Base-by-base conservation (phyloP, 768 basidiomycete species). In the Tricholoma sp. region DNA sequence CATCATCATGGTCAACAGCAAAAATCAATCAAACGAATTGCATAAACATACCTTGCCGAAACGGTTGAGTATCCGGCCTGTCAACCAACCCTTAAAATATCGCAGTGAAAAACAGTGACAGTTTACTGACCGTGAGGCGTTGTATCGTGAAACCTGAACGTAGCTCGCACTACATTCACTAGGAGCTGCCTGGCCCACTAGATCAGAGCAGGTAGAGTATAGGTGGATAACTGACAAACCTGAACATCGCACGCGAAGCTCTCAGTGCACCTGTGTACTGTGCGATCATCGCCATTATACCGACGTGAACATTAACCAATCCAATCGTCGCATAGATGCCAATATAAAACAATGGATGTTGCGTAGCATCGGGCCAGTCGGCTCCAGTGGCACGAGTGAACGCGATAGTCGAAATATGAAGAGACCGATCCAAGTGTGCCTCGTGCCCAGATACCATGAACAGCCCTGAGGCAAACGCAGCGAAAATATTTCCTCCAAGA, bases 131-230 rank as follows among this genome's bases (percentile, higher is more conserved):
- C 89, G 68, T 88, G 83, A 1, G 91, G 91, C 0, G 91, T 93
- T 0, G 86, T 84, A 65, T 93, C 90, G 63, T 86, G 85, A 78
- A 88, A 91, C 53, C 91, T 78, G 78, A 93, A 91, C 5, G 91
- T 91, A 6, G 91, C 89, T 13, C 83, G 77, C 13, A 92, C 84
- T 8, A 94, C 88, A 0, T 80, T 80, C 8, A 77, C 79, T 51
- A 94, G 70, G 33, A 94, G 70, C 50, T 77, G 74, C 60, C 72
- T 80, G 65, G 24, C 24, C 24, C 24, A 24, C 24, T 24, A 24
- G 24, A 24, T 24, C 24, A 24, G 24, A 24, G 24, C 24, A 24
- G 24, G 4, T 24, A 24, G 24, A 24, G 24, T 4, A 24, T 4
- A 8, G 41, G 18, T 9, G 6, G 7, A 18, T 8, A 9, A 18